A percentile compares a stretch with the other conserved stretches of the same genome.
These are phyloP conservation scores for Pelargonium myrrhifolium DNA, from an alignment of 441 rosid genomes.

Conservation along the genomic window DNA sequence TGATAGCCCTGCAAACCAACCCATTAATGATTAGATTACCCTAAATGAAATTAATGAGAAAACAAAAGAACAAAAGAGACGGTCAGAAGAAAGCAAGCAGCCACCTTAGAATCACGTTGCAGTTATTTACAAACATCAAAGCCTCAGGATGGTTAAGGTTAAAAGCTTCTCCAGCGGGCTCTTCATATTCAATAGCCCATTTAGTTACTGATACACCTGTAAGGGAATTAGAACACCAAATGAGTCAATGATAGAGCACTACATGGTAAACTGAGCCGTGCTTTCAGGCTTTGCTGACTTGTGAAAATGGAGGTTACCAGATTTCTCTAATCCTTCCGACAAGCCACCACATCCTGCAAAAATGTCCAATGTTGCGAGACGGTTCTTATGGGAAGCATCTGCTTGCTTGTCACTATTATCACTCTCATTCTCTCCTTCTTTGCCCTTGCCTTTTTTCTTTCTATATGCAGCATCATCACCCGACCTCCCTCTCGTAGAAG, in stretches of 20 bases:
- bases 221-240: slow-evolving; percentile 10
- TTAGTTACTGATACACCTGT: slow-evolving; percentile 67
- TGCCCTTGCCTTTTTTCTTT: slow-evolving; percentile 75
- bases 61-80: neutral
- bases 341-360: slow-evolving; percentile 97
- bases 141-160: slow-evolving; percentile 72
- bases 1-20: slow-evolving; percentile 55
- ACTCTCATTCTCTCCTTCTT: slow-evolving; percentile 45
- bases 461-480: slow-evolving; percentile 45
- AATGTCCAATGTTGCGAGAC: slow-evolving; percentile 67
- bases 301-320: slow-evolving; percentile 37
- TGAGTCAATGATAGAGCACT: slow-evolving; percentile 2
- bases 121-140: slow-evolving; percentile 59
- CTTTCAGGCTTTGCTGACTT: neutral
- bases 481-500: slow-evolving; percentile 35
- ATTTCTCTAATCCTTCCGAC: slow-evolving; percentile 66
- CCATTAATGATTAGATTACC: slow-evolving; percentile 3
- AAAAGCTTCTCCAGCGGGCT: slow-evolving; percentile 87
- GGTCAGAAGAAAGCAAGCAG: slow-evolving; percentile 2
- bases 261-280: neutral
- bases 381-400: slow-evolving; percentile 29
- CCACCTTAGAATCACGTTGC: slow-evolving; percentile 87
- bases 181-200: slow-evolving; percentile 95
- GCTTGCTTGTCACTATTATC: slow-evolving; percentile 29
- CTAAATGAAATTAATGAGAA: slow-evolving; percentile 3